Percentiles rank a stretch among this genome's conserved stretches.
Conservation (phyloP, 805 yeast genomes). For the Starmera dryadoides region DNA sequence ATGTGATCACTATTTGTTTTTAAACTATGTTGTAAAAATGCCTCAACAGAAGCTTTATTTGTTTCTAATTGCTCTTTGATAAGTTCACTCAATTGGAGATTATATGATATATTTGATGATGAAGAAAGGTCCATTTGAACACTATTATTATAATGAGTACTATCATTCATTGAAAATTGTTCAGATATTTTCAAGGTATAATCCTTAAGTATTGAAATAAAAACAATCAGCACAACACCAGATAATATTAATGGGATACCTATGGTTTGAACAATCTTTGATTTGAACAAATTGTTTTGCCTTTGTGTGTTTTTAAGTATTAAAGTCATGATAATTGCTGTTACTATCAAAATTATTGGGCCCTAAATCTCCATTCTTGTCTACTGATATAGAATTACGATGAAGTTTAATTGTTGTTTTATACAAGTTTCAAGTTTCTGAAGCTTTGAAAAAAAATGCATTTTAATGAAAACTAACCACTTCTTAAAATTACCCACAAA, state of each 20-base stretch:
- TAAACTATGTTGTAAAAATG: neutral
- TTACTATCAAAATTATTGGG: neutral
- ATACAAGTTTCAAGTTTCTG: neutral
- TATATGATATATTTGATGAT: too few species aligned
- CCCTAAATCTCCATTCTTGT: too few species aligned
- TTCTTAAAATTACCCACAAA: too few species aligned
- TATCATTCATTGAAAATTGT: too few species aligned
- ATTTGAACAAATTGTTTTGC: constrained; percentile 1
- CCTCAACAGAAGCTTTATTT: neutral
- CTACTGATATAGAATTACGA: neutral
- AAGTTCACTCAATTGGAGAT: neutral
- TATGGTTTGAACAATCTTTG: constrained; percentile 1
- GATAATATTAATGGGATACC: neutral
- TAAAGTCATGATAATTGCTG: neutral
- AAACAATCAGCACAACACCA: neutral
- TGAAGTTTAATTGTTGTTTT: neutral
- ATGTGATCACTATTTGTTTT: neutral
- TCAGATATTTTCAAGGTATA: neutral
- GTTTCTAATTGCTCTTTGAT: neutral
- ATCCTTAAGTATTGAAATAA: neutral
- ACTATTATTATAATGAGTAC: too few species aligned
- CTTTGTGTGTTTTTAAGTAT: constrained; percentile 1
- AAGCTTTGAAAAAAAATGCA: too few species aligned
- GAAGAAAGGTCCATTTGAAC: too few species aligned
- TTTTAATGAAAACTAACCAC: too few species aligned